Evolutionary conservation across 768 basidiomycete genomes (phyloP), one percentile per base, ranked within the genome.

Genomic region (Amanita brunnescens): DNA sequence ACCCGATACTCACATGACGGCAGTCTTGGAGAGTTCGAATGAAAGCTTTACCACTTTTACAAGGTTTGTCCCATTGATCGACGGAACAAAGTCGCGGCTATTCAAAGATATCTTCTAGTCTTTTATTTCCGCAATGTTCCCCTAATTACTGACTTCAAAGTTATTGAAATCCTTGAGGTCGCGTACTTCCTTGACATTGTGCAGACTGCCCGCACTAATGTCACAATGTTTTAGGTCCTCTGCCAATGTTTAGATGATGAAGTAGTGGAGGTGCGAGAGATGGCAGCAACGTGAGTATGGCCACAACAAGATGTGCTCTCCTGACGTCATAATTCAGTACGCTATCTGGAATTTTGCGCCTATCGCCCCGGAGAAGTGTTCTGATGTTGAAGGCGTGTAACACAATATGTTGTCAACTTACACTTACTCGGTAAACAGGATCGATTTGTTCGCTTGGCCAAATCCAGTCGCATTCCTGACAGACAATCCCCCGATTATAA

Each of bases 111-210:
- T 29, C 20, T 48, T 48, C 5, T 45, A 86, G 83, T 91, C 24
- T 84, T 89, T 59, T 91, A 91, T 70, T 94, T 92, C 79, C 82
- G 91, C 39, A 87, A 91, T 62, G 73, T 89, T 7, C 86, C 87
- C n/a, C 67, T 90, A 45, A 80, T 96, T 54, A 77, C 71, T 50
- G 90, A 93, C 59, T 68, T 72, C 24, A 85, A 84, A 66, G 77
- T 91, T 7, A 75, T 85, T 2, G 79, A 86, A 59, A 88, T 94
- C 58, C 69, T 94, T 13, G 90, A 91, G 72, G 89, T 86, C 21
- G 55, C 24, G 68, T 60, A 13, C n/a, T 32, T 48, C 26, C 7
- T 18, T 41, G 7, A 40, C 40, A 10, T 14, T 29, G 16, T 33
- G 20, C 16, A 9, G 14, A 18, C 39, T 45, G n/a, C 12, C 47